Percentiles rank a stretch among this genome's conserved stretches.
These are phyloP conservation scores for Claviceps citrina DNA, from an alignment of 2,329 filamentous ascomycete genomes.

Conservation along the genomic window DNA sequence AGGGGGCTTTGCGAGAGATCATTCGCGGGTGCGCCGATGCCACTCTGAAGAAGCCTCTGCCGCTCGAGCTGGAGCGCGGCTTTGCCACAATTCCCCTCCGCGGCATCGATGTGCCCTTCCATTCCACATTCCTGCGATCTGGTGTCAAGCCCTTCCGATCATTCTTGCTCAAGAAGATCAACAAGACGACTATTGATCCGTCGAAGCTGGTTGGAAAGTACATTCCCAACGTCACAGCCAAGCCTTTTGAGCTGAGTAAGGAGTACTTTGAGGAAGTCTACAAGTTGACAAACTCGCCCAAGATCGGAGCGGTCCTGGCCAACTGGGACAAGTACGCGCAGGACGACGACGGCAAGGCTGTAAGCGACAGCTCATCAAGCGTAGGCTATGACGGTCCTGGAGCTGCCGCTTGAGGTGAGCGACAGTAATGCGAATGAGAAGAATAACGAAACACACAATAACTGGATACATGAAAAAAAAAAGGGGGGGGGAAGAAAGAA, in stretches of 20 bases:
- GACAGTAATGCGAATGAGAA: slow-evolving; percentile 7
- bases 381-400: slow-evolving; percentile 27
- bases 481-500: not conserved
- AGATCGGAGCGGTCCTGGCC: slow-evolving; percentile 65
- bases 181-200: slow-evolving; percentile 96
- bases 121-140: slow-evolving; percentile 92
- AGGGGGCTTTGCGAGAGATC: slow-evolving; percentile 76
- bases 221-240: slow-evolving; percentile 95
- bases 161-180: slow-evolving; percentile 99
- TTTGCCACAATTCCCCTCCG: slow-evolving; percentile 94
- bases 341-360: slow-evolving; percentile 27
- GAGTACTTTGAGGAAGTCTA: slow-evolving; percentile 99
- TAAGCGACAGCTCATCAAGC: slow-evolving; percentile 25
- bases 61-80: slow-evolving; percentile 80
- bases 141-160: slow-evolving; percentile 98
- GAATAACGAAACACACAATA: not conserved
- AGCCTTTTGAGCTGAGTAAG: slow-evolving; percentile 87
- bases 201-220: slow-evolving; percentile 96
- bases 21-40: slow-evolving; percentile 77
- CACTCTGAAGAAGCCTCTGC: slow-evolving; percentile 76
- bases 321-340: slow-evolving; percentile 66
- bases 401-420: slow-evolving; percentile 22
- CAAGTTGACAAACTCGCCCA: slow-evolving; percentile 68
- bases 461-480: not conserved
- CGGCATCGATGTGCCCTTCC: slow-evolving; percentile 97